Evolutionary conservation across 2,329 filamentous ascomycete species (phyloP).

Genomic region (Fusarium austroafricanum): DNA sequence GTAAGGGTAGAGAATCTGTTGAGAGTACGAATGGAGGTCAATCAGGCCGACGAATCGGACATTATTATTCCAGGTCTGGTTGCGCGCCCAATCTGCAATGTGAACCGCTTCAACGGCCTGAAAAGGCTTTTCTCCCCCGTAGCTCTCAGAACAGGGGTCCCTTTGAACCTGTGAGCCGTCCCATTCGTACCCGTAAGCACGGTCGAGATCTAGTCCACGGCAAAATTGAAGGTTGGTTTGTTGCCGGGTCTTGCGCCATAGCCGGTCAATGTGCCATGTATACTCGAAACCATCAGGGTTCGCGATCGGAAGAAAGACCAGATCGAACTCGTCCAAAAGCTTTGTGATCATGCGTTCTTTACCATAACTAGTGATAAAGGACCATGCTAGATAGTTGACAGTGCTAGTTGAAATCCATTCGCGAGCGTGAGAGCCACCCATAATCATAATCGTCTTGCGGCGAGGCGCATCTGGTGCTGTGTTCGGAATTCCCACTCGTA

Average conservation of each 20-base stretch:
- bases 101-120: conserved; percentile 81
- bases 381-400: conserved; percentile 91
- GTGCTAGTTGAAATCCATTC: conserved; percentile 97
- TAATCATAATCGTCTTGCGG: conserved; percentile 83
- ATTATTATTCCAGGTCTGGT: conserved; percentile 79
- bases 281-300: conserved; percentile 97
- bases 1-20: conserved; percentile 94
- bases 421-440: conserved; percentile 88
- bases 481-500: conserved; percentile 75
- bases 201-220: conserved; percentile 88
- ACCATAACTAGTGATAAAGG: conserved; percentile 84
- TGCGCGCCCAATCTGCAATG: conserved; percentile 84
- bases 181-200: conserved; percentile 88
- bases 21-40: conserved; percentile 94
- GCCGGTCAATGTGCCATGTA: conserved; percentile 88
- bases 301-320: conserved; percentile 86
- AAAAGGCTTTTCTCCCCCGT: conserved; percentile 85
- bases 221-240: conserved; percentile 85
- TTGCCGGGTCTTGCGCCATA: conserved; percentile 96
- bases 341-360: conserved; percentile 77
- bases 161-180: conserved; percentile 71
- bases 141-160: conserved; percentile 93
- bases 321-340: conserved; percentile 85
- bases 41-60: conserved; percentile 85
- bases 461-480: conserved; percentile 57